Evolutionary conservation across 2,329 filamentous ascomycete genomes (phyloP).

Genomic region (Aotearoamyces nothofagi): DNA sequence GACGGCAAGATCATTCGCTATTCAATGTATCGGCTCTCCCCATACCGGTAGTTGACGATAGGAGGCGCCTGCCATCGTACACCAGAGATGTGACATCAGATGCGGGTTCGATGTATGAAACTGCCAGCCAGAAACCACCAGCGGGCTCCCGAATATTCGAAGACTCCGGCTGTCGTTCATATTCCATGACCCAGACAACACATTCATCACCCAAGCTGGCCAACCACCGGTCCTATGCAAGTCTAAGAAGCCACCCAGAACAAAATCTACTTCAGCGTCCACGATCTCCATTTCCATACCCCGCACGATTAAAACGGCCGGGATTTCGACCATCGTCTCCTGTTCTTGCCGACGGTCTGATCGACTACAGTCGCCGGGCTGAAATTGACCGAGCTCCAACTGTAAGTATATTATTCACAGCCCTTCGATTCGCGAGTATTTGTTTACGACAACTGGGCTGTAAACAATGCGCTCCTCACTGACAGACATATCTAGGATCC

Average conservation of each 20-base stretch:
- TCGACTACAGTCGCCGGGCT: constrained; percentile 18
- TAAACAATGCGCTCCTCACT: too few species aligned
- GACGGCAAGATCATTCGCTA: neutral
- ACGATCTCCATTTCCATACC: constrained; percentile 42
- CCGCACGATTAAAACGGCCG: constrained; percentile 38
- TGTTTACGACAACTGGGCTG: too few species aligned
- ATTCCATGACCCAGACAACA: constrained; percentile 36
- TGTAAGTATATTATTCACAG: too few species aligned
- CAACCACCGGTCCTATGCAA: constrained; percentile 30
- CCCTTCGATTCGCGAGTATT: too few species aligned
- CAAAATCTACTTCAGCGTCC: constrained; percentile 30
- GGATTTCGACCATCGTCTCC: constrained; percentile 23
- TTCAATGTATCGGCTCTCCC: constrained; percentile 19
- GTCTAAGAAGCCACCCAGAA: constrained; percentile 31
- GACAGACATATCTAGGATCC: too few species aligned
- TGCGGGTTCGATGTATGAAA: constrained; percentile 38
- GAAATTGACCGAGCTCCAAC: constrained; percentile 16
- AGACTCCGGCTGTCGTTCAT: constrained; percentile 30
- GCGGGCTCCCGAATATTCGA: constrained; percentile 27
- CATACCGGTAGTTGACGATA: constrained; percentile 25
- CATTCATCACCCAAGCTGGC: constrained; percentile 27
- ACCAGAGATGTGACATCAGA: constrained; percentile 33
- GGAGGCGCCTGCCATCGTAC: constrained; percentile 30
- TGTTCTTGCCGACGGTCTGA: constrained; percentile 16
- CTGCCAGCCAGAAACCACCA: constrained; percentile 29